Base-by-base conservation (phyloP, 164 flowering plant species). In the Tetracentron sinense region DNA sequence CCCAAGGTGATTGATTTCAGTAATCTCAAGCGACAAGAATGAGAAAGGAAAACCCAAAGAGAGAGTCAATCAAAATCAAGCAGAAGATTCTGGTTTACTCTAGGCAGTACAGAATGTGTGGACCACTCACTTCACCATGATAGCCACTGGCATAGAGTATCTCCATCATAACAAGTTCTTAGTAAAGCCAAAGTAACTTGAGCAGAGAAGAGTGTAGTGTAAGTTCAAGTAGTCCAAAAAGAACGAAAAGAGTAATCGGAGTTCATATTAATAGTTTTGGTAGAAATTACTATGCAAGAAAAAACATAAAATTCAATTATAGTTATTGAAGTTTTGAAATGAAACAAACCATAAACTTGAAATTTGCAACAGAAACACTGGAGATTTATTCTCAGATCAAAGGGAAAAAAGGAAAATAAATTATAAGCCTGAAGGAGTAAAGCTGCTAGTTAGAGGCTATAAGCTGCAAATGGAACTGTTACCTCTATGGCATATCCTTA, bases 161-260 rank as follows among this genome's bases (percentile, higher is more conserved):
- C 47, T 65, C 10, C 23, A 26, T 29, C 61, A 48, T 25, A 49
- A 38, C 25, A 12, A 56, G 44, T 22, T 46, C 21, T 20, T 31
- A 61, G 55, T 17, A 22, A 56, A 56, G 54, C 20, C 48, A 65
- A 31, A n/a, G 44, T 56, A 30, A 47, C 12, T 12, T 58, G 8
- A 17, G 42, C 50, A 58, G 25, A 38, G 21, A 17, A 6, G 27
- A 29, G n/a, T n/a, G n/a, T 15, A 12, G 25, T n/a, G 16, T 26
- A 50, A 25, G 27, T 56, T 48, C 62, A 65, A 65, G 33, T 23
- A 22, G 33, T 65, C 49, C 33, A 26, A 48, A 20, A 65, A 48
- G 15, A 38, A 50, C 17, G 46, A 17, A 31, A 23, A 7, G 19
- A 53, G 4, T 33, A 21, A 53, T 26, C 29, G 22, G n/a, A n/a